phyloP scores from a whole-genome alignment of 495 filamentous ascomycete species.

The Evansstolkia leycettana region DNA sequence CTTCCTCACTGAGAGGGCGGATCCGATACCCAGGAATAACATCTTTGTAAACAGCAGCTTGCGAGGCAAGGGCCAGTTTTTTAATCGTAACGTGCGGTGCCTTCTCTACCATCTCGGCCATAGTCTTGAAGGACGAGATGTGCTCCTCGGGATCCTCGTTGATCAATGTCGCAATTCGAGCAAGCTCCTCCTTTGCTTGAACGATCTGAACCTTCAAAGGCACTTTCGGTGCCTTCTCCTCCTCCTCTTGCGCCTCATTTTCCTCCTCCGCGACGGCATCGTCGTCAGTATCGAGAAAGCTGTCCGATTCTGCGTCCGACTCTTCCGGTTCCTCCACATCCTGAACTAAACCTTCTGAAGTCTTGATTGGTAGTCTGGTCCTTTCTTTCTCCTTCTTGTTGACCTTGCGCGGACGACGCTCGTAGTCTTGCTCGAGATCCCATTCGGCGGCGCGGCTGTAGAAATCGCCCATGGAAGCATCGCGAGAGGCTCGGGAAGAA shows the following conservation, averaged over 20 bases:
- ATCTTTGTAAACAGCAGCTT: constrained; percentile 88
- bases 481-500: constrained; percentile 18
- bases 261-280: constrained; percentile 39
- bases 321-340: constrained; percentile 33
- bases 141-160: constrained; percentile 94
- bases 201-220: constrained; percentile 66
- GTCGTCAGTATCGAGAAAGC: constrained; percentile 34
- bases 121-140: constrained; percentile 57
- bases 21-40: constrained; percentile 94
- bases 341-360: constrained; percentile 58
- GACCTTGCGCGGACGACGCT: constrained; percentile 60
- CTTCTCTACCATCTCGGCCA: constrained; percentile 59
- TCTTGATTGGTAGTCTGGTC: constrained; percentile 75
- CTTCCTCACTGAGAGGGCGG: constrained; percentile 62
- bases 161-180: constrained; percentile 63
- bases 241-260: constrained; percentile 35
- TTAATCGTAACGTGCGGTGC: constrained; percentile 56
- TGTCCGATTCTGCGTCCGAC: constrained; percentile 37
- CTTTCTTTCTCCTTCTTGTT: constrained; percentile 58
- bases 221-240: constrained; percentile 46
- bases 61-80: constrained; percentile 72
- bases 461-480: constrained; percentile 17
- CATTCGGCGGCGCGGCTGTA: constrained; percentile 43
- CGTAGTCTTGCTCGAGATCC: constrained; percentile 89
- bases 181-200: constrained; percentile 85